Percentiles rank a stretch among this genome's conserved stretches.
Conservation (phyloP, 139 green algal species). For the Chara braunii region DNA sequence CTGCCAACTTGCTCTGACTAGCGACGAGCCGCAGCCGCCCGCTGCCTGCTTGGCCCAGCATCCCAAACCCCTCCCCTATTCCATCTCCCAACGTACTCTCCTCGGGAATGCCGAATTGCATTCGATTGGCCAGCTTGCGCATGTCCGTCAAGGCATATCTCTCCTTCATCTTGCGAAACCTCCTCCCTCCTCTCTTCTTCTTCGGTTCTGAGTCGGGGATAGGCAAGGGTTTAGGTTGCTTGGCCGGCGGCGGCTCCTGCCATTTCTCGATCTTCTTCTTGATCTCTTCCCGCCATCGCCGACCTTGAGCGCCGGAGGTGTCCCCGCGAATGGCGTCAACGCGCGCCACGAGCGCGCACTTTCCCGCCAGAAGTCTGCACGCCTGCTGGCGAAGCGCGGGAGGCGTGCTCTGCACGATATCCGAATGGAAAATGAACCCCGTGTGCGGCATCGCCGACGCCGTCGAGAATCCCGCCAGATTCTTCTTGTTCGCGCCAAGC, state of each 20-base stretch:
- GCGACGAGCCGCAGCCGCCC: constrained; percentile 5
- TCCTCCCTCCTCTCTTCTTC: constrained; percentile 77
- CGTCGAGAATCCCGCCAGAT: constrained; percentile 70
- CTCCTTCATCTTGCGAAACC: constrained; percentile 91
- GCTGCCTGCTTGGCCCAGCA: constrained; percentile 75
- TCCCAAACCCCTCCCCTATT: constrained; percentile 57
- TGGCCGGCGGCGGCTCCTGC: constrained; percentile 92
- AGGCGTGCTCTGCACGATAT: constrained; percentile 58
- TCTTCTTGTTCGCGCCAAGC: constrained; percentile 78
- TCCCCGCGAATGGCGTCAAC: constrained; percentile 82
- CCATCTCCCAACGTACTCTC: constrained; percentile 61
- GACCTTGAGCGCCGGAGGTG: constrained; percentile 43
- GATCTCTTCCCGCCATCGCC: constrained; percentile 62
- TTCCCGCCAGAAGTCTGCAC: constrained; percentile 68
- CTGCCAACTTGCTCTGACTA: constrained; percentile 37
- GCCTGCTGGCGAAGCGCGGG: constrained; percentile 65
- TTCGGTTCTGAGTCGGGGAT: constrained; percentile 78
- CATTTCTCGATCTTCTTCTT: constrained; percentile 92
- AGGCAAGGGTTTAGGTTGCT: constrained; percentile 77
- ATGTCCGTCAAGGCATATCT: constrained; percentile 63
- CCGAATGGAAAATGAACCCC: constrained; percentile 60
- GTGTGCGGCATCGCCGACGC: constrained; percentile 55
- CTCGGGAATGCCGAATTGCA: constrained; percentile 85
- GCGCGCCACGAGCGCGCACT: constrained; percentile 84
- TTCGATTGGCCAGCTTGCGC: constrained; percentile 84